Conservation (phyloP, 805 yeast species). For the Ascoidea rubescens region DNA sequence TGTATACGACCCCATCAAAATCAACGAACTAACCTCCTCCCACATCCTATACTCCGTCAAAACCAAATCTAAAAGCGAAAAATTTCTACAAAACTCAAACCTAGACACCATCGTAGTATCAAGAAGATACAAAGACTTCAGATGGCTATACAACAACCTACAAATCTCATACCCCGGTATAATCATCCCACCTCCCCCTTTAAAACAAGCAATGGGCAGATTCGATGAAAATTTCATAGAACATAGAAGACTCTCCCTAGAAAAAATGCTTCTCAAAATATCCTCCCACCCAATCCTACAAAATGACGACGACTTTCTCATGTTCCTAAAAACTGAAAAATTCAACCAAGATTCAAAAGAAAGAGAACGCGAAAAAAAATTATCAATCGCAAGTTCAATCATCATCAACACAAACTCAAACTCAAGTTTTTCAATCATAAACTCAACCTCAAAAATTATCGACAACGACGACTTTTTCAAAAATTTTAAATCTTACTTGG, state of each 20-base stretch:
- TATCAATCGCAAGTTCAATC: background rate
- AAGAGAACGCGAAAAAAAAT: constrained; percentile 30
- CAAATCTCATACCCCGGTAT: constrained; percentile 80
- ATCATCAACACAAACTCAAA: background rate
- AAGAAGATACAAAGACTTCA: constrained; percentile 80
- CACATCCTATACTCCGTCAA: constrained; percentile 79
- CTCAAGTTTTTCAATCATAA: background rate
- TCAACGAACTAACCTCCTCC: constrained; percentile 80
- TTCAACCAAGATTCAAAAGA: constrained; percentile 58
- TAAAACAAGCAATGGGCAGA: constrained; percentile 84
- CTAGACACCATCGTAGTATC: constrained; percentile 42
- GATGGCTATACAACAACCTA: constrained; percentile 87
- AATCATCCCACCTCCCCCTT: constrained; percentile 92
- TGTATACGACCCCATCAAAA: constrained; percentile 84
- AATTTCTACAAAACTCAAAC: constrained; percentile 16
- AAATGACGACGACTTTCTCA: constrained; percentile 59
- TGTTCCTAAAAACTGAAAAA: constrained; percentile 65
- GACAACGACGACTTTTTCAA: constrained; percentile 74
- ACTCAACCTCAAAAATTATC: constrained; percentile 36
- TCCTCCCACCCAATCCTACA: constrained; percentile 40
- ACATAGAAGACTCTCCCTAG: constrained; percentile 69
- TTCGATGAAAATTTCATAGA: constrained; percentile 86
- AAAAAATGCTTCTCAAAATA: constrained; percentile 73
- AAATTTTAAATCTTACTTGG: constrained; percentile 54
- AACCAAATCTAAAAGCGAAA: constrained; percentile 37